These are phyloP conservation scores for Phlyctochytrium arcticum DNA, from an alignment of 192 early-diverging fungal genomes.

Conservation along the genomic window DNA sequence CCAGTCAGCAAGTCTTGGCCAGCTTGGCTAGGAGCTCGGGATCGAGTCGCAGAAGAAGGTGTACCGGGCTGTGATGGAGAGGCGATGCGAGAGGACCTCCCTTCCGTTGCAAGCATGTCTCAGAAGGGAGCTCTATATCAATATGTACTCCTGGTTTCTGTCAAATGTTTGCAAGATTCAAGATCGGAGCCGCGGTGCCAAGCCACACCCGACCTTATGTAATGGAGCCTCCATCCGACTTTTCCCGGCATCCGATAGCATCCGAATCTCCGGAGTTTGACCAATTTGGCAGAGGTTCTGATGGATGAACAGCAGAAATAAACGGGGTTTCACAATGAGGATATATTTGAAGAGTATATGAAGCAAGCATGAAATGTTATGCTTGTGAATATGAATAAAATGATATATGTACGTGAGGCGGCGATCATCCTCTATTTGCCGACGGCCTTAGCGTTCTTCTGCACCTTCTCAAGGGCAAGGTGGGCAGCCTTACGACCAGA, in stretches of 20 bases:
- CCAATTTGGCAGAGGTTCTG: too few relatives aligned
- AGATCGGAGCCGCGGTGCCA: not conserved
- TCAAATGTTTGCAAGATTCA: not conserved
- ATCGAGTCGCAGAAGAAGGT: not conserved
- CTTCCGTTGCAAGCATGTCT: not conserved
- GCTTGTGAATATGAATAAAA: too few relatives aligned
- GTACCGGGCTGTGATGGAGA: not conserved
- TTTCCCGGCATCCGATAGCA: too few relatives aligned
- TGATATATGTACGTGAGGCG: too few relatives aligned
- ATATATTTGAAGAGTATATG: too few relatives aligned
- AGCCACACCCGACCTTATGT: not conserved
- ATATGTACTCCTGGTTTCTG: not conserved
- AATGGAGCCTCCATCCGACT: not conserved
- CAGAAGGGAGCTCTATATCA: too few relatives aligned
- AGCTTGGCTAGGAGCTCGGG: not conserved
- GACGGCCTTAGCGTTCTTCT: conserved; percentile 18
- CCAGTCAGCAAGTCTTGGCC: not conserved
- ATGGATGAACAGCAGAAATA: too few relatives aligned
- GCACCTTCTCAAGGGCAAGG: conserved; percentile 42
- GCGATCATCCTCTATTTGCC: conserved; percentile 13
- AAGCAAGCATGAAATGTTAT: too few relatives aligned
- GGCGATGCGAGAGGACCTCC: not conserved
- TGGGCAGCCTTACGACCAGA: conserved; percentile 67
- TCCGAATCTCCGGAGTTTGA: too few relatives aligned
- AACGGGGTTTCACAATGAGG: too few relatives aligned